Conservation (phyloP, 2,329 filamentous ascomycete species). For the Diaporthe vaccinii region DNA sequence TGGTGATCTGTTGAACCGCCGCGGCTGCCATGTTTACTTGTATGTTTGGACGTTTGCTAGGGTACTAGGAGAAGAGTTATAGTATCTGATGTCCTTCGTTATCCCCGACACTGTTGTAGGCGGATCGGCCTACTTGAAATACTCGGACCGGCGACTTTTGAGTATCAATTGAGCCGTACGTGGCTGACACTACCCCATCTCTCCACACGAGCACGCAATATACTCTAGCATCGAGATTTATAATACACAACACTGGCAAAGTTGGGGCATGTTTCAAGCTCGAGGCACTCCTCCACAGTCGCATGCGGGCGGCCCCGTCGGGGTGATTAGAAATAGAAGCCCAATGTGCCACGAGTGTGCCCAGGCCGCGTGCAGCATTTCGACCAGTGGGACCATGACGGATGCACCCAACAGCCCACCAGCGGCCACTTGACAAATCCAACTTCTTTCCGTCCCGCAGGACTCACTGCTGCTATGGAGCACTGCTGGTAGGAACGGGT, state of each 20-base stretch:
- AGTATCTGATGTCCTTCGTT: neutral
- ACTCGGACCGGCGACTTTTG: conserved; percentile 7
- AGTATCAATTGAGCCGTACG: neutral
- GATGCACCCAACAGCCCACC: conserved; percentile 2
- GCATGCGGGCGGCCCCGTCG: neutral
- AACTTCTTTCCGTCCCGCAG: neutral
- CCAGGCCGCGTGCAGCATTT: neutral
- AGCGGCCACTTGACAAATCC: conserved; percentile 7
- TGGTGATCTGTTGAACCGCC: conserved; percentile 3
- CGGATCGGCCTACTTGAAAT: conserved; percentile 14
- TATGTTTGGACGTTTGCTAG: neutral
- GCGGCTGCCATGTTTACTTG: conserved; percentile 2
- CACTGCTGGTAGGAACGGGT: neutral
- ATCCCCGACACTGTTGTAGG: neutral
- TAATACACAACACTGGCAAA: neutral
- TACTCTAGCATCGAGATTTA: neutral
- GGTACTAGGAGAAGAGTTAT: neutral
- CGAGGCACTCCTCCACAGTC: neutral
- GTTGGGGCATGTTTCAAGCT: neutral
- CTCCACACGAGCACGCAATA: conserved; percentile 28
- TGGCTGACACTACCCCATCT: conserved; percentile 18
- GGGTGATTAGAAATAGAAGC: conserved; percentile 23
- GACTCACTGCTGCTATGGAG: neutral
- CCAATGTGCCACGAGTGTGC: neutral
- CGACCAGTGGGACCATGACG: neutral